These are phyloP conservation scores for Fusarium gaditjirri DNA, from an alignment of 2,329 filamentous ascomycete species.

Conservation along the genomic window DNA sequence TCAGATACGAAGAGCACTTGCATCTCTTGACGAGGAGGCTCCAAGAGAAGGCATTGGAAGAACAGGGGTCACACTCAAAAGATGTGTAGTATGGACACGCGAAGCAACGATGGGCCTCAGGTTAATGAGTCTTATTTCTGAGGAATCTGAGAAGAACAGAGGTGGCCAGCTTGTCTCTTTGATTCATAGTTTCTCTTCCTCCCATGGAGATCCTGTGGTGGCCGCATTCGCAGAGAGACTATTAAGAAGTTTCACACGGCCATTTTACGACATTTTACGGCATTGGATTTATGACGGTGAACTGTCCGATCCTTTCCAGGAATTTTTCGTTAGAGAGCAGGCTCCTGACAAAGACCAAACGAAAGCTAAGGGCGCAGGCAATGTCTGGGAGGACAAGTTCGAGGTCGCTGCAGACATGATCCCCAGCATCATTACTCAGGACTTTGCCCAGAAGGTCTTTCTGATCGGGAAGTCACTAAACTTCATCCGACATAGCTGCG, in stretches of 20 bases:
- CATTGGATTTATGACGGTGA: constrained; percentile 99
- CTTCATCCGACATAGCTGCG: constrained; percentile 96
- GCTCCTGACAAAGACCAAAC: constrained; percentile 61
- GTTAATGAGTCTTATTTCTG: constrained; percentile 92
- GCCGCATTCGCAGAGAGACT: constrained; percentile 92
- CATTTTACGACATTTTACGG: constrained; percentile 95
- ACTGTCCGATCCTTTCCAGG: constrained; percentile 91
- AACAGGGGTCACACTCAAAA: constrained; percentile 90
- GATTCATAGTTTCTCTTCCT: constrained; percentile 92
- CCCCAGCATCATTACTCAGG: constrained; percentile 89
- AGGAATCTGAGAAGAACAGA: constrained; percentile 83
- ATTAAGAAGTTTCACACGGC: constrained; percentile 85
- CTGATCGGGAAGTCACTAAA: constrained; percentile 98
- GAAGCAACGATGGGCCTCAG: constrained; percentile 96
- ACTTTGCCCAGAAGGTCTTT: constrained; percentile 96
- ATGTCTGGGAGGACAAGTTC: constrained; percentile 99
- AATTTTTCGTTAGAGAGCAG: constrained; percentile 95
- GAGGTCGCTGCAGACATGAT: constrained; percentile 86
- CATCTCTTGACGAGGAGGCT: constrained; percentile 74
- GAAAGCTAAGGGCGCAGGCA: constrained; percentile 75
- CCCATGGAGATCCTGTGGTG: constrained; percentile 95
- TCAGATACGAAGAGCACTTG: constrained; percentile 86
- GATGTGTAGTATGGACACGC: constrained; percentile 96
- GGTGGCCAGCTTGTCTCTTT: constrained; percentile 93
- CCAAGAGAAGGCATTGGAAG: constrained; percentile 80